These are phyloP conservation scores for Lentinus brumalis DNA, from an alignment of 768 basidiomycete genomes.

Conservation along the genomic window DNA sequence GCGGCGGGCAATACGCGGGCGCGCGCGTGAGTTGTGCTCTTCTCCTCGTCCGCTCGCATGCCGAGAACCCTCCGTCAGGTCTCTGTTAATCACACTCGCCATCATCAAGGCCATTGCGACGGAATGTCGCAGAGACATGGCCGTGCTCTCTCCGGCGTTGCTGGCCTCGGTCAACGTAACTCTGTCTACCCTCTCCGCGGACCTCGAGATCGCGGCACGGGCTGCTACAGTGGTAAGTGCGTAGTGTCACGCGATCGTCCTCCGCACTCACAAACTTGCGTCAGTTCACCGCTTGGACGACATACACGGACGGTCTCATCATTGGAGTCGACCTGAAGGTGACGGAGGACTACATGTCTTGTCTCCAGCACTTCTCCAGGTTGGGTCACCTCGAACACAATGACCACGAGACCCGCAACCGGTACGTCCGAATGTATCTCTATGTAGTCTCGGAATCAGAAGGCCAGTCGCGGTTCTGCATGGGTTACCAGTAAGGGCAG, in stretches of 20 bases:
- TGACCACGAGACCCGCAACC: slow-evolving; percentile 74
- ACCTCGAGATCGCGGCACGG: slow-evolving; percentile 76
- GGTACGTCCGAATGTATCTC: slow-evolving; percentile 59
- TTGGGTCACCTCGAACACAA: slow-evolving; percentile 54
- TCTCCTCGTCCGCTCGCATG: slow-evolving; percentile 2
- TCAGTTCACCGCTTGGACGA: slow-evolving; percentile 90
- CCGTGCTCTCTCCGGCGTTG: slow-evolving; percentile 70
- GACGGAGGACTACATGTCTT: slow-evolving; percentile 69
- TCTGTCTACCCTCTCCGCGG: slow-evolving; percentile 54
- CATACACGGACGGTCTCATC: slow-evolving; percentile 84
- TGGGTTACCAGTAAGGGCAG: no score
- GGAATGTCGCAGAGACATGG: slow-evolving; percentile 85
- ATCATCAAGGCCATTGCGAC: slow-evolving; percentile 81
- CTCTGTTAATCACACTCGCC: slow-evolving; percentile 79
- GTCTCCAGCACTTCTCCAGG: slow-evolving; percentile 63
- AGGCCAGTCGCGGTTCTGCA: no score
- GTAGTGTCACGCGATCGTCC: not conserved
- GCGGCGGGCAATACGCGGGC: slow-evolving; percentile 74
- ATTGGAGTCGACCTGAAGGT: slow-evolving; percentile 76
- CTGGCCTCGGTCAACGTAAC: slow-evolving; percentile 64
- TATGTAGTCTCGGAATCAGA: no score
- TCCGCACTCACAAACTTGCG: not conserved
- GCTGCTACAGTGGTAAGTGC: slow-evolving; percentile 75
- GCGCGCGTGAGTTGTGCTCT: slow-evolving; percentile 63
- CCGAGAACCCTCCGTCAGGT: slow-evolving; percentile 41